A percentile compares a stretch with the other conserved stretches of the same genome.
phyloP scores from a whole-genome alignment of 352 stramenopile species.

The Globisporangium nodosum region DNA sequence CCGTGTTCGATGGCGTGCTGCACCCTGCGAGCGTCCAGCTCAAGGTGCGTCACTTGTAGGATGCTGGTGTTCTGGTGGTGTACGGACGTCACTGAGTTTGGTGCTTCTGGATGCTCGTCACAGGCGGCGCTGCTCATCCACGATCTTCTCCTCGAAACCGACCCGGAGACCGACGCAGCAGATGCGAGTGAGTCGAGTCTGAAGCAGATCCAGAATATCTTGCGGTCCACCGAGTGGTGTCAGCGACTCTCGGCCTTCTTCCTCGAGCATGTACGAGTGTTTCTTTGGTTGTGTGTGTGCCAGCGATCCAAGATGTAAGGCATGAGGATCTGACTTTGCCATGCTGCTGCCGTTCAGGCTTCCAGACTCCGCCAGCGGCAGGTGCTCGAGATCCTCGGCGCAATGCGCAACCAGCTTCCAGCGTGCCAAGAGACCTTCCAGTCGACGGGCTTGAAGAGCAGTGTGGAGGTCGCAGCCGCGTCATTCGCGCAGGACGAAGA shows the following conservation, averaged over 20 bases:
- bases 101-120: not conserved
- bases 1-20: constrained; percentile 30
- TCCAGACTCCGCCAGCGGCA: constrained; percentile 34
- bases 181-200: constrained; percentile 21
- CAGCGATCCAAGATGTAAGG: not conserved
- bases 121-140: constrained; percentile 64
- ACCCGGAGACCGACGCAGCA: not conserved
- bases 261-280: constrained; percentile 33
- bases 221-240: constrained; percentile 57
- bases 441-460: constrained; percentile 28
- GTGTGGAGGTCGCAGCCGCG: constrained; percentile 25
- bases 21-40: constrained; percentile 49
- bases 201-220: constrained; percentile 34
- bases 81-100: not conserved
- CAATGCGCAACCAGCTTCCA: constrained; percentile 58
- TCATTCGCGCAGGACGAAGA: constrained; percentile 23
- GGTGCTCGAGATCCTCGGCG: constrained; percentile 47
- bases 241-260: constrained; percentile 43
- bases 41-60: constrained; percentile 32
- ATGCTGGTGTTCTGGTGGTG: constrained; percentile 1
- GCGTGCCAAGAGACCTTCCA: constrained; percentile 38
- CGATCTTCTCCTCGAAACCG: constrained; percentile 50
- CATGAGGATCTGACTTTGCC: constrained; percentile 2
- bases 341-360: constrained; percentile 14
- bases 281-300: not conserved